phyloP scores from a whole-genome alignment of 2,329 filamentous ascomycete species.

The Botryotinia convoluta region DNA sequence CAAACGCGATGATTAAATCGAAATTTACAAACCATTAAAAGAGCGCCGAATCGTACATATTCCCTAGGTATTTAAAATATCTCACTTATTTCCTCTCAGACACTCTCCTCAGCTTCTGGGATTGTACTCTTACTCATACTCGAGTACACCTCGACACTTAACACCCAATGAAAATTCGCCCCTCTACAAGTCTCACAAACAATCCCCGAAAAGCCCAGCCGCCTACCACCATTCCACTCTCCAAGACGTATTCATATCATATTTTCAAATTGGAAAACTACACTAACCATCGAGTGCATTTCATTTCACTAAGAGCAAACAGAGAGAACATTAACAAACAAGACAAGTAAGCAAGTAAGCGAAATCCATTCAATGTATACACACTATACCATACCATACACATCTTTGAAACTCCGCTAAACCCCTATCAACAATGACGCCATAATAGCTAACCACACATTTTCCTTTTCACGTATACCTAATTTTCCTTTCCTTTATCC shows the following conservation, averaged over 20 bases:
- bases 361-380: background rate
- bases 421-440: background rate
- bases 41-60: background rate
- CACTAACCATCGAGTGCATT: background rate
- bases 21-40: background rate
- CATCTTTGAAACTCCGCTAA: background rate
- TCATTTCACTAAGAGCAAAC: background rate
- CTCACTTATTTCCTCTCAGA: background rate
- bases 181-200: background rate
- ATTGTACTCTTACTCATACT: background rate
- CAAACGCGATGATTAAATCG: background rate
- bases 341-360: background rate
- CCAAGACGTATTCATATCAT: background rate
- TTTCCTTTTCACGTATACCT: background rate
- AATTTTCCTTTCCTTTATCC: background rate
- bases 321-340: background rate
- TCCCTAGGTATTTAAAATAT: too few relatives aligned
- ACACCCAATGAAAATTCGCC: background rate
- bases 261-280: background rate
- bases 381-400: background rate
- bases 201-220: background rate
- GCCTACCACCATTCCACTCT: background rate
- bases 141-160: background rate
- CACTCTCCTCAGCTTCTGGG: background rate
- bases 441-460: background rate